Evolutionary conservation across 2,329 filamentous ascomycete genomes (phyloP).

Genomic region (Trichothecium roseum): DNA sequence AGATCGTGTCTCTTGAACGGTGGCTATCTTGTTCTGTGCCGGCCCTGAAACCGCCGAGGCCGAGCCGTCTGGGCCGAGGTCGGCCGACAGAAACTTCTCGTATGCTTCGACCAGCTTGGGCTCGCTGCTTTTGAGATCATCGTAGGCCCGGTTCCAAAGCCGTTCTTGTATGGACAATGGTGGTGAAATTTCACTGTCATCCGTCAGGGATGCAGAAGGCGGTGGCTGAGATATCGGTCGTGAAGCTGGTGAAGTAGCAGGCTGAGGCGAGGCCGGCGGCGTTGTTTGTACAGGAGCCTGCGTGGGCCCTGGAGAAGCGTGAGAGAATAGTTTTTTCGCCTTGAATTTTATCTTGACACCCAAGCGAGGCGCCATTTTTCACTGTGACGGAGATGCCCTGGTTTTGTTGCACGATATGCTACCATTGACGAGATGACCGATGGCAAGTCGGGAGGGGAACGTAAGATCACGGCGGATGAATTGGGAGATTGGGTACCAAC

Average conservation of each 20-base stretch:
- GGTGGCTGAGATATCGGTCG: neutral
- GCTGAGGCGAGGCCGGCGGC: neutral
- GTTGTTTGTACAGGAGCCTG: neutral
- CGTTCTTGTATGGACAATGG: neutral
- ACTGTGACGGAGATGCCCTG: too few relatives aligned
- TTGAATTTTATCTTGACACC: neutral
- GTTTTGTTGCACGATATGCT: too few relatives aligned
- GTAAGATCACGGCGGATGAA: too few relatives aligned
- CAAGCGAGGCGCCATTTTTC: neutral
- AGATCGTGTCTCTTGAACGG: conserved; percentile 5
- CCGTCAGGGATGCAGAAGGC: neutral
- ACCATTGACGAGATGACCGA: too few relatives aligned
- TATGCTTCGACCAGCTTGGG: conserved; percentile 2
- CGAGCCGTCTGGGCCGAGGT: neutral
- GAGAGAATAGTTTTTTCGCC: neutral
- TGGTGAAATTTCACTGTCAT: neutral
- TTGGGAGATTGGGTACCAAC: too few relatives aligned
- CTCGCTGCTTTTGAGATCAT: conserved; percentile 1
- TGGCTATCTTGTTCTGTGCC: neutral
- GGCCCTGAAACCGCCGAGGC: neutral
- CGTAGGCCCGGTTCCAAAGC: conserved; percentile 4
- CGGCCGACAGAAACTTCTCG: conserved; percentile 1
- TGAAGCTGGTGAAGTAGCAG: neutral
- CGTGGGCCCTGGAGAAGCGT: neutral
- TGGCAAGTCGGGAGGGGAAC: too few relatives aligned